phyloP scores from a whole-genome alignment of 495 filamentous ascomycete genomes.

The Penicillium herquei region DNA sequence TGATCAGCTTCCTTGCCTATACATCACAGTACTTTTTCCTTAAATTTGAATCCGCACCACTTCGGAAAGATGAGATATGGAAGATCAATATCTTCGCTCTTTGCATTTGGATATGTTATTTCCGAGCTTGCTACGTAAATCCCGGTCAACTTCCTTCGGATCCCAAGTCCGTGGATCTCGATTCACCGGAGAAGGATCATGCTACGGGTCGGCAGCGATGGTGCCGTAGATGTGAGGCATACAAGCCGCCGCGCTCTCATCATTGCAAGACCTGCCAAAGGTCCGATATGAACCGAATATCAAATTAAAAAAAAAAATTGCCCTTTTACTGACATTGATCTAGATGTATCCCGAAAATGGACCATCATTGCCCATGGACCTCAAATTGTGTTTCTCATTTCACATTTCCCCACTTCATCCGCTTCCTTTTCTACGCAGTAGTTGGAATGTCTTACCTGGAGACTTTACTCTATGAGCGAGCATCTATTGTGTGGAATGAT shows the following conservation, averaged over 20 bases:
- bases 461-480: slow-evolving; percentile 56
- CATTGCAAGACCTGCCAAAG: slow-evolving; percentile 86
- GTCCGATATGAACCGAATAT: slow-evolving; percentile 26
- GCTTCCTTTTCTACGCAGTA: slow-evolving; percentile 80
- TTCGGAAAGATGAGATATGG: slow-evolving; percentile 57
- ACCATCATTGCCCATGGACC: slow-evolving; percentile 98
- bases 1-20: slow-evolving; percentile 81
- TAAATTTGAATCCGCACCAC: slow-evolving; percentile 66
- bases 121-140: slow-evolving; percentile 70
- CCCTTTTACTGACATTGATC: neutral
- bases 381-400: slow-evolving; percentile 87
- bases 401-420: slow-evolving; percentile 86
- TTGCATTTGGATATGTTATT: slow-evolving; percentile 79
- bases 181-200: slow-evolving; percentile 26
- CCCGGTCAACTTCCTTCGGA: slow-evolving; percentile 58
- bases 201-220: slow-evolving; percentile 51
- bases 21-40: slow-evolving; percentile 79
- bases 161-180: slow-evolving; percentile 19
- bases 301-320: neutral
- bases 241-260: slow-evolving; percentile 84
- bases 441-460: slow-evolving; percentile 64
- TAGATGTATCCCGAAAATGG: slow-evolving; percentile 94
- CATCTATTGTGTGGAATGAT: slow-evolving; percentile 60
- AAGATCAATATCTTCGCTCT: slow-evolving; percentile 72
- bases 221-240: slow-evolving; percentile 83